Base-by-base conservation (phyloP, 1,284 basidiomycete genomes). In the Stygiomarasmius scandens region DNA sequence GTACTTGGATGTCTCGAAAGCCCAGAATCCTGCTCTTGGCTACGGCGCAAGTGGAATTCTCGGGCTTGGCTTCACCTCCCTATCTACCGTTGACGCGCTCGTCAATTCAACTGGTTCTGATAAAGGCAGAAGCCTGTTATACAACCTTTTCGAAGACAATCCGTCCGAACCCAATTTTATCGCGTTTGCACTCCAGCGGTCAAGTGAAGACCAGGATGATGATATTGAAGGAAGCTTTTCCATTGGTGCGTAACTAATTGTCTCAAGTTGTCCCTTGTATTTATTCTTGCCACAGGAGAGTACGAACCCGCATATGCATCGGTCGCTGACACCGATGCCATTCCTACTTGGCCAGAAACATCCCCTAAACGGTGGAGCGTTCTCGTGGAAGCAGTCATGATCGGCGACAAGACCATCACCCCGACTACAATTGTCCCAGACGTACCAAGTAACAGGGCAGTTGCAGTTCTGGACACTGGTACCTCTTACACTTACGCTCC, bases 401-500 rank as follows among this genome's bases (percentile, higher is more conserved):
- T 89, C 11, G 84, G 83, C 43, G 71, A 72, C 24, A 75, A 76
- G 22, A 77, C 80, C 5, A 69, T 81, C 22, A 64, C 77, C 11
- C 81, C 89, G 2, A 80, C 78, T 11, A 86, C 81, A 27, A 73
- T 68, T 2, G 82, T 91, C n/a, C 47, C 69, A 4, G 76, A 74
- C 27, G 89, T 81, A 1, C 88, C 89, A 6, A 73, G 75, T 24
- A 83, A 85, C 64, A 86, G 85, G 64, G 89, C 88, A 14, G 88
- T 92, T 46, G 81, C 83, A 19, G 75, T 89, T 32, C 76, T 93
- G 55, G 90, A 93, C 68, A 92, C 82, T 61, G 90, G 90, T 14
- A 87, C 90, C 12, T 90, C 90, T 2, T 90, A 84, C 62, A 89
- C 89, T 25, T 90, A 90, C 70, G 86, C 81, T 12, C 81, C 90